Percentiles rank a stretch among this genome's conserved stretches.
Conservation (phyloP, 371 early-diverging fungal species). For the Rhizopus stolonifer region DNA sequence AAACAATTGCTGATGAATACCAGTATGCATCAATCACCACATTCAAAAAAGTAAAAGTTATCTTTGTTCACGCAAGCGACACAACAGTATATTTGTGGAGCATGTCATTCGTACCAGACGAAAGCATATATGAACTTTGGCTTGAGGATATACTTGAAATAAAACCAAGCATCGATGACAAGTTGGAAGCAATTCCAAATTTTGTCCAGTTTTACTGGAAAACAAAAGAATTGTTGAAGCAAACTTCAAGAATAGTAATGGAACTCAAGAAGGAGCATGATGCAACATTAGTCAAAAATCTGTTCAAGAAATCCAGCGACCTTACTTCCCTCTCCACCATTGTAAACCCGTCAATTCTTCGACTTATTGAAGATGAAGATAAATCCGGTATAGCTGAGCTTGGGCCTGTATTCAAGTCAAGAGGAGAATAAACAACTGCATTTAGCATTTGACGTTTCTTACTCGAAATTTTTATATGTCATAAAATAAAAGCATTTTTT, state of each 20-base stretch:
- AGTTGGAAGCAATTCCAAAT: conserved; percentile 6
- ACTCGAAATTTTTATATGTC: background rate
- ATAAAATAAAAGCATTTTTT: conserved; percentile 1
- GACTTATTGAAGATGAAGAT: conserved; percentile 16
- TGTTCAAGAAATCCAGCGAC: conserved; percentile 4
- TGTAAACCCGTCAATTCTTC: conserved; percentile 20
- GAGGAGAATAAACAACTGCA: conserved; percentile 7
- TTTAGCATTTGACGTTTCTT: background rate
- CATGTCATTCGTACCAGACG: conserved; percentile 3
- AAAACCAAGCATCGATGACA: conserved; percentile 8
- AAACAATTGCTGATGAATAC: conserved; percentile 16
- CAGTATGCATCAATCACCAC: conserved; percentile 9
- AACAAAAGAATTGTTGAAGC: conserved; percentile 11
- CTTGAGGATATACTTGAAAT: conserved; percentile 10
- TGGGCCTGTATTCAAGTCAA: conserved; percentile 6
- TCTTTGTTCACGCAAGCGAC: conserved; percentile 8
- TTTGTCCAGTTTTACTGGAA: conserved; percentile 14
- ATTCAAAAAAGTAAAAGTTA: conserved; percentile 10
- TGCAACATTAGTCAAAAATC: conserved; percentile 12
- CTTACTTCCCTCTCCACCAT: conserved; percentile 8
- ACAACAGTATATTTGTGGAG: conserved; percentile 8
- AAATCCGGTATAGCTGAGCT: conserved; percentile 17
- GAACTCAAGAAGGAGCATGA: conserved; percentile 17
- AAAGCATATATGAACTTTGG: conserved; percentile 12
- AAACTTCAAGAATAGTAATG: conserved; percentile 4